Evolutionary conservation across 768 basidiomycete genomes (phyloP), one percentile per base, ranked within the genome.

Genomic region (Suillus occidentalis): DNA sequence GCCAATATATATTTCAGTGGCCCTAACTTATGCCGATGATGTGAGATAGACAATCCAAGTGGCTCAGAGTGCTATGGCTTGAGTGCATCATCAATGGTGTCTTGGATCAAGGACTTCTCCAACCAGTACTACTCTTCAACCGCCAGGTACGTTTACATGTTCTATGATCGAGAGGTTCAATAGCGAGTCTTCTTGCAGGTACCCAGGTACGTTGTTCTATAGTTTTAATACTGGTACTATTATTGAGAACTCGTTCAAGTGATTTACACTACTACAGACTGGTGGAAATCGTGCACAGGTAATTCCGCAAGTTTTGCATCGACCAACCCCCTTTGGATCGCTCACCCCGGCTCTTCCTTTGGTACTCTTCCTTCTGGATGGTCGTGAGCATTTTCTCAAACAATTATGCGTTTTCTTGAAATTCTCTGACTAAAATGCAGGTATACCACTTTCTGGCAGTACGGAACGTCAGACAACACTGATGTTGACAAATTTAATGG

Each of bases 51-150:
- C 63, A 83, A 82, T 69, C 82, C 83, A 6, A 78, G 74, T 67
- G 83, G 82, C 25, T 78, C 81, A 4, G 76, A 73, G 47, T 87
- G 86, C 72, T 87, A 84, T 64, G 85, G 84, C 13, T 69, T 85
- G 70, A 82, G 78, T 63, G 73, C 79, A 1, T 68, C 84, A 5
- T 70, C 79, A 4, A 87, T 87, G 85, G 85, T 86, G 22, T 70
- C 79, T 28, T 87, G 87, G 85, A 83, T 87, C 63, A 71, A 72
- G 34, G 83, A 84, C 68, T 87, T 88, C 75, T 85, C 85, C 3
- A 76, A 80, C 70, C 84, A 85, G 0, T 87, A 87, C 69, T 73
- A 83, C 39, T 67, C 81, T 8, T 69, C 68, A 25, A 84, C 82
- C 13, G 75, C 77, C n/a, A 78, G 82, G 77, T 85, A 71, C 63